Evolutionary conservation across 2,329 filamentous ascomycete species (phyloP).

Genomic region (Penicillium sp.): DNA sequence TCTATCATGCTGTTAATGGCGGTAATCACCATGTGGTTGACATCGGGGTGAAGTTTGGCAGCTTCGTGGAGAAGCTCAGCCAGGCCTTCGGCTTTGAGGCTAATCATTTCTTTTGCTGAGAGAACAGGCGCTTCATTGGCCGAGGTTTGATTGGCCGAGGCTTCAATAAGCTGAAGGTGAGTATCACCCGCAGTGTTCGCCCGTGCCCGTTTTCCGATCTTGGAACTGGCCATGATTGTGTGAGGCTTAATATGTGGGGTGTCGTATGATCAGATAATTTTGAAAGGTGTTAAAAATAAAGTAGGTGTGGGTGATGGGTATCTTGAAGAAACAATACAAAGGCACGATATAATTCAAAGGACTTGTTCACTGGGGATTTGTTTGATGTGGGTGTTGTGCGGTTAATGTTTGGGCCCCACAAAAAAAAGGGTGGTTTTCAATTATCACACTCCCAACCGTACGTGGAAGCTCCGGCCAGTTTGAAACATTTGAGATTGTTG

Average conservation of each 20-base stretch:
- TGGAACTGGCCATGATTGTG: not conserved
- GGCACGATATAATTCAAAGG: not conserved
- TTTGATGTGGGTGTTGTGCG: not conserved
- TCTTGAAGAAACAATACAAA: not conserved
- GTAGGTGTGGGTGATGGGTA: not conserved
- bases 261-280: not conserved
- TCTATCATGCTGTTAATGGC: not conserved
- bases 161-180: not conserved
- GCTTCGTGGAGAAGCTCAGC: not conserved
- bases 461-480: not conserved
- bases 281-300: not conserved
- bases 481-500: too few relatives aligned
- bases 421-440: not conserved
- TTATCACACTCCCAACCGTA: too few relatives aligned
- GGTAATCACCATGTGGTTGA: not conserved
- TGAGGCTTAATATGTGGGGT: not conserved
- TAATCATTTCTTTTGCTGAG: not conserved
- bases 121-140: not conserved
- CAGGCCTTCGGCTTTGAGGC: not conserved
- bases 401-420: not conserved
- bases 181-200: not conserved
- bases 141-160: not conserved
- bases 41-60: not conserved
- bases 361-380: not conserved
- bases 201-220: not conserved